phyloP scores from a whole-genome alignment of 176 grass and related monocot species.

The Aechmea fasciata region DNA sequence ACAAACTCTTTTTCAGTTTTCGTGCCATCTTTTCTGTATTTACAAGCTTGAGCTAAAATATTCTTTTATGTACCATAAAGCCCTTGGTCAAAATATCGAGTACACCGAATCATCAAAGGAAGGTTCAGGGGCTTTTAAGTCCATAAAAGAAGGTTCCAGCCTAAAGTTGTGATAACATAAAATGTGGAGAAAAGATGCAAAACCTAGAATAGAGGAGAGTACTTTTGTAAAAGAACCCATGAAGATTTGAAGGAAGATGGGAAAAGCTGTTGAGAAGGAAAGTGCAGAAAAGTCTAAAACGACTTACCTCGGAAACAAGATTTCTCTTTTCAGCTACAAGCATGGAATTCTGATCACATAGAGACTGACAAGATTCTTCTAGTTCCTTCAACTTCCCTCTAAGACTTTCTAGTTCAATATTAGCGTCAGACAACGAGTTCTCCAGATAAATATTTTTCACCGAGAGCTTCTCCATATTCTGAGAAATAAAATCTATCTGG shows the following conservation, averaged over 20 bases:
- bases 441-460: slow-evolving; percentile 69
- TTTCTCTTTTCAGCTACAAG: slow-evolving; percentile 54
- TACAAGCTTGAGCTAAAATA: no score
- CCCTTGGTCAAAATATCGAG: no score
- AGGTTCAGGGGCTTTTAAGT: no score
- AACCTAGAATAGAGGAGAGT: no score
- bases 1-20: no score
- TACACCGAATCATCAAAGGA: no score
- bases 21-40: no score
- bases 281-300: slow-evolving; percentile 13
- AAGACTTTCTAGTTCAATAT: slow-evolving; percentile 49
- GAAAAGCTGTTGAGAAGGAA: neutral
- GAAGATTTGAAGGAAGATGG: neutral
- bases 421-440: slow-evolving; percentile 62
- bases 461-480: slow-evolving; percentile 66
- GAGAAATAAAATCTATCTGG: slow-evolving; percentile 48
- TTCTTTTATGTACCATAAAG: no score
- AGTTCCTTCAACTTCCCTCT: slow-evolving; percentile 49
- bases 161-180: no score
- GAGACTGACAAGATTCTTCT: slow-evolving; percentile 45
- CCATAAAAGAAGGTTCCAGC: no score
- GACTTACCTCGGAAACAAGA: slow-evolving; percentile 60
- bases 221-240: no score
- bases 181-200: no score
- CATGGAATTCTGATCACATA: slow-evolving; percentile 52